Conservation (phyloP, 768 basidiomycete genomes). For the Kwoniella dendrophila region DNA sequence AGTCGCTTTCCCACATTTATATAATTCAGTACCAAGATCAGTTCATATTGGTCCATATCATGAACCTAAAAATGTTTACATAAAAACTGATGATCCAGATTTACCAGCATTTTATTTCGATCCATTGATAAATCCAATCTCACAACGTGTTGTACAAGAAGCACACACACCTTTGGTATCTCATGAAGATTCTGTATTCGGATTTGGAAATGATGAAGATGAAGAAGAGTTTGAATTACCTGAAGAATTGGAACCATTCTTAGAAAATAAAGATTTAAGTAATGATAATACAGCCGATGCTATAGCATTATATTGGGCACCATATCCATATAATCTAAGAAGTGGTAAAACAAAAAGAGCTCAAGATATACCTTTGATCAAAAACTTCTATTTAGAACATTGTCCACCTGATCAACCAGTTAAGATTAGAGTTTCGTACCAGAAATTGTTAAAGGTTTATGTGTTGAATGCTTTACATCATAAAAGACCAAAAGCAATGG, state of each 20-base stretch:
- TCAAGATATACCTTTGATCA: slow-evolving; percentile 92
- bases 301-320: slow-evolving; percentile 98
- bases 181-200: slow-evolving; percentile 92
- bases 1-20: slow-evolving; percentile 97
- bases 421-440: slow-evolving; percentile 98
- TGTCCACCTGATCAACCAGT: slow-evolving; percentile 94
- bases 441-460: slow-evolving; percentile 89
- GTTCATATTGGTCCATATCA: slow-evolving; percentile 88
- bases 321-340: slow-evolving; percentile 89
- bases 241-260: slow-evolving; percentile 74
- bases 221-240: slow-evolving; percentile 85
- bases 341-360: slow-evolving; percentile 91
- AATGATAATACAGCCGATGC: slow-evolving; percentile 93
- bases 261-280: slow-evolving; percentile 75
- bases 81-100: slow-evolving; percentile 99
- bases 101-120: slow-evolving; percentile 99
- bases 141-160: slow-evolving; percentile 78
- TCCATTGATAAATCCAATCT: slow-evolving; percentile 96
- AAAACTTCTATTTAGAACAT: slow-evolving; percentile 98
- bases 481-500: slow-evolving; percentile 90
- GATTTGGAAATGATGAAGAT: slow-evolving; percentile 70
- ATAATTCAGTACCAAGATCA: slow-evolving; percentile 95
- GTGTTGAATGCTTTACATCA: slow-evolving; percentile 92
- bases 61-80: slow-evolving; percentile 94
- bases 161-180: slow-evolving; percentile 80